These are phyloP conservation scores for Moricandia arvensis DNA, from an alignment of 345 rosid species.

Conservation along the genomic window DNA sequence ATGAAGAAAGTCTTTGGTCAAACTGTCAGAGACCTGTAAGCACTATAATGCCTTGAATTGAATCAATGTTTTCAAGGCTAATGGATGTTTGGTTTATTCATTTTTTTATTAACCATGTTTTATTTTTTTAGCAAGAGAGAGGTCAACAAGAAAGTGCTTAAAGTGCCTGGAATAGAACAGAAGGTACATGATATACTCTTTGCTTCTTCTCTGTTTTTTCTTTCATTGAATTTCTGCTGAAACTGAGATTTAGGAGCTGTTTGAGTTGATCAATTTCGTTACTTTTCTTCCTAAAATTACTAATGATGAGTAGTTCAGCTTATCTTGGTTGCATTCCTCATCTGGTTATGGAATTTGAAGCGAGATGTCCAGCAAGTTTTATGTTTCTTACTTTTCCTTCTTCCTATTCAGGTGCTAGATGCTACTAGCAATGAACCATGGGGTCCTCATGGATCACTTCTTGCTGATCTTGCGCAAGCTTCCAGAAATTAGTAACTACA, in stretches of 20 bases:
- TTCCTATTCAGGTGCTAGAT: conserved; percentile 78
- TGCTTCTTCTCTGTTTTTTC: background rate
- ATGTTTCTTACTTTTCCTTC: background rate
- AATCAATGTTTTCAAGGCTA: background rate
- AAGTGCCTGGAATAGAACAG: conserved; percentile 94
- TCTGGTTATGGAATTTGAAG: conserved; percentile 9
- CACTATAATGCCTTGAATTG: background rate
- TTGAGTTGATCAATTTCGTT: conserved; percentile 9
- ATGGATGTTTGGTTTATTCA: background rate
- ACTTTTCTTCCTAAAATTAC: background rate
- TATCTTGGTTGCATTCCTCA: conserved; percentile 1
- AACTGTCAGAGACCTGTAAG: conserved; percentile 93
- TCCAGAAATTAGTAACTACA: conserved; percentile 76
- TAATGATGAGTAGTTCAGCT: background rate
- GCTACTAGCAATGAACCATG: conserved; percentile 97
- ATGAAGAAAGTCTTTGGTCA: conserved; percentile 97
- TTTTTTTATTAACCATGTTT: background rate
- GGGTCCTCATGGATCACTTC: conserved; percentile 97
- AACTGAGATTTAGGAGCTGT: background rate
- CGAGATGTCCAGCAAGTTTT: background rate
- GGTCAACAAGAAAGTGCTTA: conserved; percentile 97
- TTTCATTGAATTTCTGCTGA: background rate
- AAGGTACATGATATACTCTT: conserved; percentile 52
- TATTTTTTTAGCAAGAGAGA: conserved; percentile 70
- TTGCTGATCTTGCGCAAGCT: conserved; percentile 87